These are phyloP conservation scores for Orychophragmus violaceus DNA, from an alignment of 345 rosid genomes.

Conservation along the genomic window DNA sequence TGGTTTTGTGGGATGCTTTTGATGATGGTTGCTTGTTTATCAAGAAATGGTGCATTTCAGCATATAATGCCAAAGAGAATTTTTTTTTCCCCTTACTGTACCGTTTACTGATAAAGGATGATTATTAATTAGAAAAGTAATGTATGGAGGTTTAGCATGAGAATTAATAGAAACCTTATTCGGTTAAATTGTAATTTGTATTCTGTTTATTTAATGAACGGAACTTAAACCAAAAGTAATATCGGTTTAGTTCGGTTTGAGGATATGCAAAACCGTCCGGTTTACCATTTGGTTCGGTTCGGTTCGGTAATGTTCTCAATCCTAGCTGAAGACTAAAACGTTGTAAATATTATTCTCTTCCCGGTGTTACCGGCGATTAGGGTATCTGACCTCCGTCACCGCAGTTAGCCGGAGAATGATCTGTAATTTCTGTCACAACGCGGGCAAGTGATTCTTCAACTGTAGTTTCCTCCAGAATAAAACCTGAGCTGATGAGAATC, in stretches of 20 bases:
- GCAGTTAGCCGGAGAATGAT: not conserved
- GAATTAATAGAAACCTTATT: too few species aligned
- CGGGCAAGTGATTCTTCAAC: not conserved
- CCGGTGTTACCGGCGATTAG: not conserved
- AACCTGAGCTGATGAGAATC: slow-evolving; percentile 13
- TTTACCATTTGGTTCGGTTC: not conserved
- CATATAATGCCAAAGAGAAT: slow-evolving; percentile 13
- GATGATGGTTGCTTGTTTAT: slow-evolving; percentile 18
- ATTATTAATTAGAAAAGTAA: too few species aligned
- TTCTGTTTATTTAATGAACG: not conserved
- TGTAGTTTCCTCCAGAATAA: too few species aligned
- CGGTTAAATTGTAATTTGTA: too few species aligned
- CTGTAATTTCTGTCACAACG: not conserved
- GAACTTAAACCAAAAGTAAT: not conserved
- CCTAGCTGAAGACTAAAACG: too few species aligned
- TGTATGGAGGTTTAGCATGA: too few species aligned
- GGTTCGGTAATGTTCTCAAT: not conserved
- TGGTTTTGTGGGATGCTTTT: slow-evolving; percentile 14
- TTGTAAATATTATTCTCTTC: too few species aligned
- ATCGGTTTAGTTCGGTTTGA: not conserved
- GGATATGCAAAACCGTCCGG: not conserved
- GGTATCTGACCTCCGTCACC: not conserved
- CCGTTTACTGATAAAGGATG: too few species aligned
- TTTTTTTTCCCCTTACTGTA: too few species aligned
- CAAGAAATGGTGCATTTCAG: slow-evolving; percentile 21